Evolutionary conservation across 2,329 filamentous ascomycete genomes (phyloP).

Genomic region (Ophiostoma perfectum): DNA sequence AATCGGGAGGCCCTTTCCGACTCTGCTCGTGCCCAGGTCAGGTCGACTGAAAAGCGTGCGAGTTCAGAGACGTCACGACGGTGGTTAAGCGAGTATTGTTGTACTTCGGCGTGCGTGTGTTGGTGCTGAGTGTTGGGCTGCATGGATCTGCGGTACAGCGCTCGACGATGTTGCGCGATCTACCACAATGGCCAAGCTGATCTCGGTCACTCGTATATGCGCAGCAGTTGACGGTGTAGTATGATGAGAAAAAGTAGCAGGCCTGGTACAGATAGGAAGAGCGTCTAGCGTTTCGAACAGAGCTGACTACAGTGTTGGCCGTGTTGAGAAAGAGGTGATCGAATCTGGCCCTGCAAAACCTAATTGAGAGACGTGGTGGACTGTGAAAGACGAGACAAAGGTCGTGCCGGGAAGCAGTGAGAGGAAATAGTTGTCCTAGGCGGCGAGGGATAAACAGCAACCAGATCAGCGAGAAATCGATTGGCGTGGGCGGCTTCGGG

Average conservation of each 20-base stretch:
- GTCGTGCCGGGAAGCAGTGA: neutral
- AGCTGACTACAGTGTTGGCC: neutral
- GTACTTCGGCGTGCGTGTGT: constrained; percentile 37
- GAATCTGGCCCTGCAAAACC: too few species aligned
- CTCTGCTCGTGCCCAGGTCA: constrained; percentile 52
- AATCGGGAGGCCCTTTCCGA: constrained; percentile 48
- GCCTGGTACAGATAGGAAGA: neutral
- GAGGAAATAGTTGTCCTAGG: neutral
- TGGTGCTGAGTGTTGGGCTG: constrained; percentile 38
- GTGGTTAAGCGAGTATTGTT: constrained; percentile 47
- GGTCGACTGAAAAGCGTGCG: constrained; percentile 51
- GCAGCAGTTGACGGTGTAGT: constrained; percentile 7
- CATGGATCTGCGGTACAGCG: constrained; percentile 43
- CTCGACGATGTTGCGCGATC: constrained; percentile 4
- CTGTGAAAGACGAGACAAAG: too few species aligned
- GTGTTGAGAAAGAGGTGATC: too few species aligned
- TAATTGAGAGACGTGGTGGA: too few species aligned
- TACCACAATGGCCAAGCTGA: neutral
- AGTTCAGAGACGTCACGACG: constrained; percentile 53
- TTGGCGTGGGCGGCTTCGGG: constrained; percentile 18
- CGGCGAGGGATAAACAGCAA: neutral
- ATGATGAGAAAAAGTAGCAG: neutral
- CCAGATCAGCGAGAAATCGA: constrained; percentile 5
- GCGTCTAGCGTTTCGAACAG: neutral
- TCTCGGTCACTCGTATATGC: neutral